Evolutionary conservation across 2,329 filamentous ascomycete species (phyloP).

Genomic region (Cordyceps cicadae): DNA sequence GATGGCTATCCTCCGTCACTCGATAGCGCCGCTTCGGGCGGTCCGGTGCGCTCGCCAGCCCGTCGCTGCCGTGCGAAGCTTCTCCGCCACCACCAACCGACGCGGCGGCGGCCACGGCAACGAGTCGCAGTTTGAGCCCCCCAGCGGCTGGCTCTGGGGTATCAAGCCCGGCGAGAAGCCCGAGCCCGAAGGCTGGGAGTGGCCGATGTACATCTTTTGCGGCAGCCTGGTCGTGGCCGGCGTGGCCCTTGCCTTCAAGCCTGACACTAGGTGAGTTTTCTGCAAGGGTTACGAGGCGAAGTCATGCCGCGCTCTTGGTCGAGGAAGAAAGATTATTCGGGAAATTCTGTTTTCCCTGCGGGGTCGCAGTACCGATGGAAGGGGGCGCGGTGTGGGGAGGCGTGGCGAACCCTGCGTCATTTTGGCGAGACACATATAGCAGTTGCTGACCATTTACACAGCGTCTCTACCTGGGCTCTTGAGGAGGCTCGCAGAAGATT

Average conservation of each 20-base stretch:
- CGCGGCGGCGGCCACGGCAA: conserved; percentile 36
- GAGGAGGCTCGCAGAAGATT: conserved; percentile 93
- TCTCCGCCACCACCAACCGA: conserved; percentile 37
- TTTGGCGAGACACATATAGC: conserved; percentile 14
- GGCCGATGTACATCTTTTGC: conserved; percentile 75
- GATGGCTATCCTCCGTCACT: conserved; percentile 30
- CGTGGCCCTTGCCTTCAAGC: conserved; percentile 90
- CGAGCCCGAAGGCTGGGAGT: conserved; percentile 95
- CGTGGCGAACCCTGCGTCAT: conserved; percentile 15
- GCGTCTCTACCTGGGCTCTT: conserved; percentile 98
- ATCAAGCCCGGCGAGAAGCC: conserved; percentile 93
- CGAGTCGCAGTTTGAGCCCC: conserved; percentile 79
- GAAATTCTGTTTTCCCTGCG: not conserved
- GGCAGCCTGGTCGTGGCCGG: conserved; percentile 64
- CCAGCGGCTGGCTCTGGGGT: conserved; percentile 85
- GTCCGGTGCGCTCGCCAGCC: conserved; percentile 30
- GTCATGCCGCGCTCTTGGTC: not conserved
- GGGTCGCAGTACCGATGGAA: not conserved
- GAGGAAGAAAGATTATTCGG: not conserved
- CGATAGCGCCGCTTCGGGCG: conserved; percentile 29
- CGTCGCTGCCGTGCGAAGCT: conserved; percentile 25
- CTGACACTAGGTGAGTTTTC: conserved; percentile 86
- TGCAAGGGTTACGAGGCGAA: not conserved
- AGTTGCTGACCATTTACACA: conserved; percentile 34
- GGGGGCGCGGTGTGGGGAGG: conserved; percentile 9